Evolutionary conservation across 441 rosid genomes (phyloP), one percentile per base, ranked within the genome.

Genomic region (Bocquillonia castaneifolia): DNA sequence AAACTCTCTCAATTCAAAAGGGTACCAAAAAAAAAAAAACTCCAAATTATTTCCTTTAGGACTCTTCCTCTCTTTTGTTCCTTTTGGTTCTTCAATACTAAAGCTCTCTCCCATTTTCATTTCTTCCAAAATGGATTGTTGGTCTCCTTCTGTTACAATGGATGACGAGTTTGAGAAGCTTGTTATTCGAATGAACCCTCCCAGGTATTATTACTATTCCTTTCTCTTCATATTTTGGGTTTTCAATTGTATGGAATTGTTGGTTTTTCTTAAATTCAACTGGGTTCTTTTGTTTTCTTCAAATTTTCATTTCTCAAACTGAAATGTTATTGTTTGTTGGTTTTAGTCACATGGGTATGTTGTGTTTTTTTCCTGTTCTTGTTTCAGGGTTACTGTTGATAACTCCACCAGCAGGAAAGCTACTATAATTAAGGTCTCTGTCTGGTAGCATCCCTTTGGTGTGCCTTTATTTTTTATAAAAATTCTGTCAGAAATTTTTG

Each of bases 111-210:
- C 54, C 14, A 42, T 10, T 23, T 40, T 51, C 28, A 18, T 31
- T 63, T 18, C 45, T 47, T 37, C 5, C n/a, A 25, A 71, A 60
- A 84, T 89, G 96, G 86, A 89, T 81, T 81, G 73, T 58, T 89
- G 90, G 90, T 75, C 85, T 64, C 76, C 83, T 63, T 72, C 89
- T 67, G 56, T 84, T 42, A 10, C 84, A 3, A 77, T 80, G 64
- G 90, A 83, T 67, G 85, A 86, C 65, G 96, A 89, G 75, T 88
- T 83, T 69, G 83, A 83, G 79, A 89, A 89, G 80, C 93, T 89
- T 40, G 82, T 85, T 9, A 81, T 82, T 70, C 81, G 93, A 42
- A 86, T 89, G 87, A 89, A 89, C 79, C 96, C 93, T 40, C 96
- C 96, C 4, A 84, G 91, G 96, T 64, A 65, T 34, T 39, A 17